Percentiles rank a stretch among this genome's conserved stretches.
phyloP scores from a whole-genome alignment of 148 eudicot genomes.

The Polygonum aviculare region DNA sequence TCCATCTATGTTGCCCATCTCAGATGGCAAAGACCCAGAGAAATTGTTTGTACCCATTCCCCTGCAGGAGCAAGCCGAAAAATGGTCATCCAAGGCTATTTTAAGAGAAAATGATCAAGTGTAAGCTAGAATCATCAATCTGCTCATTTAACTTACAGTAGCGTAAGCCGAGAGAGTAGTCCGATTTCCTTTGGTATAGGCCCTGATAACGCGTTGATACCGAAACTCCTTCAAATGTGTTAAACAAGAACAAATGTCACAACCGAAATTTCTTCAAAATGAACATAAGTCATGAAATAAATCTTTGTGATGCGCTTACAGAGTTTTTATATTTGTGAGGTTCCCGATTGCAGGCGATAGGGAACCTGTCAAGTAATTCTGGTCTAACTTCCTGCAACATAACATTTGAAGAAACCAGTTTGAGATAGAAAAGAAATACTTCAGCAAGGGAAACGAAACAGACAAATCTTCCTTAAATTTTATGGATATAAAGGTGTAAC shows the following conservation, averaged over 20 bases:
- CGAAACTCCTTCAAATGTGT: conserved; percentile 33
- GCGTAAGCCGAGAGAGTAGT: conserved; percentile 36
- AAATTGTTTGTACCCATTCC: conserved; percentile 53
- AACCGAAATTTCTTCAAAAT: background rate
- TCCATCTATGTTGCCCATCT: conserved; percentile 50
- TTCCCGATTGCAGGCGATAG: conserved; percentile 60
- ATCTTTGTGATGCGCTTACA: conserved; percentile 26
- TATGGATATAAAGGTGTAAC: background rate
- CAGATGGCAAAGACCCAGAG: conserved; percentile 69
- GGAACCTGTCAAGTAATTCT: conserved; percentile 64
- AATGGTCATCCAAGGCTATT: background rate
- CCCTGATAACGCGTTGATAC: conserved; percentile 61
- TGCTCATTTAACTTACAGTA: conserved; percentile 33
- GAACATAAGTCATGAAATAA: background rate
- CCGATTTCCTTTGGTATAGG: conserved; percentile 66
- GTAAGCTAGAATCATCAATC: background rate
- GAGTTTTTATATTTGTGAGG: conserved; percentile 49
- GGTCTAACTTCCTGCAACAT: conserved; percentile 36
- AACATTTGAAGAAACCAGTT: background rate
- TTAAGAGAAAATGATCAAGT: background rate
- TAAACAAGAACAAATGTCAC: background rate
- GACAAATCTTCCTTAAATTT: background rate
- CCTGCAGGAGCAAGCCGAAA: conserved; percentile 27
- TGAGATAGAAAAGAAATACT: background rate
- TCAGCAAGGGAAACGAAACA: background rate